phyloP scores from a whole-genome alignment of 1,284 basidiomycete genomes.

The Polyporus tsugae region DNA sequence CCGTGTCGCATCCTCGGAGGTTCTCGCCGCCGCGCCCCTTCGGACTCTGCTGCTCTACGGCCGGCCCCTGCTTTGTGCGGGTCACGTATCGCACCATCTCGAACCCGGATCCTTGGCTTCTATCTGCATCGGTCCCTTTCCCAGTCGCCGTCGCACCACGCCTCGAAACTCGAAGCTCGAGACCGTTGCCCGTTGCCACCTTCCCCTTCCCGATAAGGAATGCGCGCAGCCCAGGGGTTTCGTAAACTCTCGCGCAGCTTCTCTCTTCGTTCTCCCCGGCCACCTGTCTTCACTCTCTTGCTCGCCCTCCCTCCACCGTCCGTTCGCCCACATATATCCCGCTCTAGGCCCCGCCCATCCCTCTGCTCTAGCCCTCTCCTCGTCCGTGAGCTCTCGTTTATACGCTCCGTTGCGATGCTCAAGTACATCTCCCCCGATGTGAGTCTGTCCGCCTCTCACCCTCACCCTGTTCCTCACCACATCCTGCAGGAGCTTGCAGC shows the following conservation, averaged over 20 bases:
- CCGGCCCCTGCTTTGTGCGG: not conserved
- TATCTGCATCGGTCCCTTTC: slow-evolving; percentile 5
- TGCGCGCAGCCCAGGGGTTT: slow-evolving; percentile 13
- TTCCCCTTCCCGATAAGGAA: slow-evolving; percentile 27
- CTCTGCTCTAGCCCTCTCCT: slow-evolving; percentile 1
- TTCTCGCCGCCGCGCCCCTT: not conserved
- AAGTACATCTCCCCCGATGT: slow-evolving; percentile 45
- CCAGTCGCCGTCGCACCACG: slow-evolving; percentile 2
- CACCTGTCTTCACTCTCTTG: slow-evolving; percentile 4
- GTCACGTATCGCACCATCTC: not conserved
- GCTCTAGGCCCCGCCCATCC: not conserved
- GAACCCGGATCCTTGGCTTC: slow-evolving; percentile 4
- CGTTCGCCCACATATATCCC: not conserved
- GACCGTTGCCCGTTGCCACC: slow-evolving; percentile 21
- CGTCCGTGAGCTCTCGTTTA: not conserved
- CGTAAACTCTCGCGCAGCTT: slow-evolving; percentile 20
- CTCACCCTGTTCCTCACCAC: not conserved
- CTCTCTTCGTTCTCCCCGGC: slow-evolving; percentile 21
- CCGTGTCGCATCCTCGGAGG: slow-evolving; percentile 1
- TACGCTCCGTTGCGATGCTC: slow-evolving; percentile 30
- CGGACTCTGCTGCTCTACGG: not conserved
- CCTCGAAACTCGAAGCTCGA: not conserved
- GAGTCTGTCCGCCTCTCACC: slow-evolving; percentile 17
- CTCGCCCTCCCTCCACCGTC: not conserved
- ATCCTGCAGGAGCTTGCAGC: slow-evolving; percentile 67